These are phyloP conservation scores for Mortierella sp. DNA, from an alignment of 371 early-diverging fungal species.

Conservation along the genomic window DNA sequence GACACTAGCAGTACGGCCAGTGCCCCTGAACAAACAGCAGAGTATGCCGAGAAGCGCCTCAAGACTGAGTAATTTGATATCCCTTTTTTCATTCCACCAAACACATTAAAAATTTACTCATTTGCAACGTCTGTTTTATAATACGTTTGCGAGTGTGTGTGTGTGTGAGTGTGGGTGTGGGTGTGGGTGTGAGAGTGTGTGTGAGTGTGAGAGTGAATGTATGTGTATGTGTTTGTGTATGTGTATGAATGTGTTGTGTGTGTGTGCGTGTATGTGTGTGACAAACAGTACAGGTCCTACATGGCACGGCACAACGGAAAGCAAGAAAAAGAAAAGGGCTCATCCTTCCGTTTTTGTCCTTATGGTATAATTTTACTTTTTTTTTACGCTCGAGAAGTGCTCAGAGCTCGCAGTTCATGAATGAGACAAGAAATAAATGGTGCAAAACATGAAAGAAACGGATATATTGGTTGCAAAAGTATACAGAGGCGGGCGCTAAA, in stretches of 20 bases:
- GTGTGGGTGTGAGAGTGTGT: not conserved
- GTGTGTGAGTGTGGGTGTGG: not conserved
- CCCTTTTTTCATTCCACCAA: not conserved
- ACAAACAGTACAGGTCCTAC: not conserved
- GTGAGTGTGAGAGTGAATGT: not conserved
- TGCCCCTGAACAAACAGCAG: constrained; percentile 12
- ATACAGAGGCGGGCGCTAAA: constrained; percentile 12
- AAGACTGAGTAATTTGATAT: constrained; percentile 31
- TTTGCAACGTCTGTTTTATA: not conserved
- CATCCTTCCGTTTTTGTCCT: not conserved
- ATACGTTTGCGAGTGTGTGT: not conserved
- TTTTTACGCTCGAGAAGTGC: not conserved
- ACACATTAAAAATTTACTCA: not conserved
- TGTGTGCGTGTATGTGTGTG: no score
- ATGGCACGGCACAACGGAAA: constrained; percentile 7
- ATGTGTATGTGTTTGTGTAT: no score
- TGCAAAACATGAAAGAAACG: not conserved
- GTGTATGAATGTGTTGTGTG: no score
- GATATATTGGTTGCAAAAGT: constrained; percentile 20
- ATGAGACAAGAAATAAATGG: not conserved
- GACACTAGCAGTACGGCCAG: not conserved
- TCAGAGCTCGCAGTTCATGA: constrained; percentile 4
- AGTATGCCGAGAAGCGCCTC: constrained; percentile 44
- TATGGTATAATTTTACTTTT: not conserved
- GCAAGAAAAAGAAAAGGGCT: not conserved